Percentiles rank a stretch among this genome's conserved stretches.
Conservation (phyloP, 192 early-diverging fungal genomes). For the Rhizophagus clarus region DNA sequence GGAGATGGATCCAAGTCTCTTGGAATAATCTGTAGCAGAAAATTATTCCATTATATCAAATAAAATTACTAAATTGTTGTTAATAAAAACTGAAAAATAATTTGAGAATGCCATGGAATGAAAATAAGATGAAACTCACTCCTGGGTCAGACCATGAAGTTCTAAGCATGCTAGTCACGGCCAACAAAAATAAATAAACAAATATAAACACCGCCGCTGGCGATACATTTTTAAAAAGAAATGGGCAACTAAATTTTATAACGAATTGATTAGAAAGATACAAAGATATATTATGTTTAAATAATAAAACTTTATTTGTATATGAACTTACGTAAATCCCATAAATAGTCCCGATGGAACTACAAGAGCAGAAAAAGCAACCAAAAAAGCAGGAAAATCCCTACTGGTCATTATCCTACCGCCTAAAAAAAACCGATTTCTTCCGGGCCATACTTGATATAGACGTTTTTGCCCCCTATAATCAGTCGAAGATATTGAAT, state of each 20-base stretch:
- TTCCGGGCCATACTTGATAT: slow-evolving; percentile 55
- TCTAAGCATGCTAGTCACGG: slow-evolving; percentile 70
- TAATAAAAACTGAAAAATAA: background rate
- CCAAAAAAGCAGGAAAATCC: slow-evolving; percentile 60
- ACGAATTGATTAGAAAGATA: background rate
- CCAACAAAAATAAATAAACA: slow-evolving; percentile 62
- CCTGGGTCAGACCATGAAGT: slow-evolving; percentile 80
- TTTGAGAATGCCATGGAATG: background rate
- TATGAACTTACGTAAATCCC: slow-evolving; percentile 48
- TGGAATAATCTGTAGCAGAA: slow-evolving; percentile 58
- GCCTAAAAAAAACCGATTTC: slow-evolving; percentile 60
- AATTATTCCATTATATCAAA: slow-evolving; percentile 4
- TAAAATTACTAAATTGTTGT: background rate
- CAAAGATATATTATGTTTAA: background rate
- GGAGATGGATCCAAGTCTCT: slow-evolving; percentile 65
- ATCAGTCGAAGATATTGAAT: background rate
- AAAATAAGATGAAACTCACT: slow-evolving; percentile 33
- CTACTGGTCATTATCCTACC: slow-evolving; percentile 71
- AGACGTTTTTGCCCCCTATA: slow-evolving; percentile 11
- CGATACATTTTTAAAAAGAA: slow-evolving; percentile 60
- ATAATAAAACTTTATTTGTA: background rate
- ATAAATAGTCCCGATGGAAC: slow-evolving; percentile 63
- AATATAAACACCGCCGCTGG: slow-evolving; percentile 69
- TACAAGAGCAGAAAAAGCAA: slow-evolving; percentile 59
- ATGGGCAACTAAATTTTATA: slow-evolving; percentile 57